Base-by-base conservation (phyloP, 1,284 basidiomycete genomes). In the Marasmius fiardii region DNA sequence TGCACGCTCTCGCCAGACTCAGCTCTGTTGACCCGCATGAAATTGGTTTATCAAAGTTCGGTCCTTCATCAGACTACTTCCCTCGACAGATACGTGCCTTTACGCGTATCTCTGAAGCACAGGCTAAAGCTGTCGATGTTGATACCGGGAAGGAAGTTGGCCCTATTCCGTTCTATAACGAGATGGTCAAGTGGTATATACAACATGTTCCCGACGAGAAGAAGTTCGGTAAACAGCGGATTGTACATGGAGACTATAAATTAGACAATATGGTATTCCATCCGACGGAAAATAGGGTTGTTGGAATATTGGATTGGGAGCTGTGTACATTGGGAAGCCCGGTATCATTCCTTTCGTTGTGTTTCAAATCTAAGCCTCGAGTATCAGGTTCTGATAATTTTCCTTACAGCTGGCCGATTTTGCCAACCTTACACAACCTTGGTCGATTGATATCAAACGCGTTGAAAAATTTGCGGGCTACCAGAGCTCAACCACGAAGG, bases 171-270 rank as follows among this genome's bases (percentile, higher is more conserved):
- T 78, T 75, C 51, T 90, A 89, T 64, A 76, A 84, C 43, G 84
- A 88, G 60, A 76, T 98, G 66, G 74, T 92, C 49, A 68, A 71
- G 8, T 98, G 92, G 91, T 96, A 95, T 66, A 72, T 76, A 51
- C 69, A 72, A 39, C 80, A 91, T 63, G 75, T 93, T 52, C 94
- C 92, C 0, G 80, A 88, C 64, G 88, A 90, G 66, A 80, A 76
- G 61, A 85, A 86, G 71, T 79, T 78, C 14, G 88, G 88, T 1
- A 52, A 51, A 43, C 75, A 85, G 52, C 82, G 90, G 35, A 85
- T 96, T 60, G 92, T 97, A 3, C 95, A 98, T 67, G 95, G 96
- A 21, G 95, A 98, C 71, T 98, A 93, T 70, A 99, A 99, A 72
- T 80, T 97, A 21, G 95, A 99, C 71, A 99, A 98, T 68, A 70